Base-by-base conservation (phyloP, 2,329 filamentous ascomycete species). In the Elsinoe batatas region DNA sequence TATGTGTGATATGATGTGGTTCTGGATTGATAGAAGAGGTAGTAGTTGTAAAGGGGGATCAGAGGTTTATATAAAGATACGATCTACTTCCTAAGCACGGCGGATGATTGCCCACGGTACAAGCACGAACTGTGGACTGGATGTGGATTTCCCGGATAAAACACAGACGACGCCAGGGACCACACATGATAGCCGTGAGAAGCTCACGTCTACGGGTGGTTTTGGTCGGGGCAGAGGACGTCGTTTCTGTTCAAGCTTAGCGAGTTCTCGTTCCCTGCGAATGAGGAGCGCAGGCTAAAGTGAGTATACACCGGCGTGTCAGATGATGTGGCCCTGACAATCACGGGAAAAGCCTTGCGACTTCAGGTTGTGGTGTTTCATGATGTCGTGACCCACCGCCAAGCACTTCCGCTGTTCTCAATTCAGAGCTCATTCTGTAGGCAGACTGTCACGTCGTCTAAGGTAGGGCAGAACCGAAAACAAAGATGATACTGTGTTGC, bases 81-180 rank as follows among this genome's bases (percentile, higher is more conserved):
- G 5, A 5, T 26, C 7, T 18, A 22, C 40, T 44, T 7, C 18
- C 10, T 22, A 44, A 30, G n/a, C 40, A 44, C 6, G 10, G 17
- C 44, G 44, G 44, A 35, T 49, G 44, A 49, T 49, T 49, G 44
- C 15, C 36, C 30, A 49, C 26, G 44, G 44, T 49, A 20, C 44
- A 35, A 35, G n/a, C 26, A 15, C 33, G 32, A 10, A 33, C 18
- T 49, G 26, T 49, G 32, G 32, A 49, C 44, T 49, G 35, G 32
- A 11, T 35, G 47, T 51, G 47, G 47, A 38, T 51, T 18, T 38
- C 33, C 32, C 47, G 47, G 47, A 15, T 51, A 51, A 51, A 51
- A 51, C 32, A 38, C 11, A 18, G 17, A 18, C 6, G 47, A 17
- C 35, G 32, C 47, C 17, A 36, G 32, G 32, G 47, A 38, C 33